Base-by-base conservation (phyloP, 2,329 filamentous ascomycete genomes). In the Penicillium sp. region DNA sequence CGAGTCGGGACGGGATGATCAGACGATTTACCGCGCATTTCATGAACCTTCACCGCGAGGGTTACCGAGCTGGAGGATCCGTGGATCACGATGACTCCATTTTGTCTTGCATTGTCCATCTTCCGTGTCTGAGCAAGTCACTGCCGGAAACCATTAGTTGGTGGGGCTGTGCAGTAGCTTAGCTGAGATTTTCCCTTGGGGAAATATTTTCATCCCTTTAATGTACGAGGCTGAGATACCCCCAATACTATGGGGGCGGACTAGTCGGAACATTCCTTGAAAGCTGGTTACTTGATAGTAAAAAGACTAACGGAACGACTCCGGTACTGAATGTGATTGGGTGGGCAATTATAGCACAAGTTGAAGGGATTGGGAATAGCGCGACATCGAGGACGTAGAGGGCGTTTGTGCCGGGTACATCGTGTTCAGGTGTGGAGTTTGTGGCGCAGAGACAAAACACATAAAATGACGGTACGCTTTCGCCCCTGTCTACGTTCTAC, bases 1-100 rank as follows among this genome's bases (percentile, higher is more conserved):
- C 25, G 20, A 46, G 28, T 27, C 25, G 31, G 25, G 29, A 51
- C 47, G 39, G 44, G 44, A n/a, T 37, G 42, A 50, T 53, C 42
- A 28, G 32, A 50, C 45, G 51, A 56, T 57, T 53, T 52, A 52
- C 56, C 54, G 47, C 56, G 49, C 54, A 54, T 39, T 35, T 48
- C 47, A 52, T 53, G 55, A 42, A 51, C 48, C 46, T 44, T 41
- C 35, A 27, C 23, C 32, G 35, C 29, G 8, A 27, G 42, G 33
- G 20, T 35, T 42, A 25, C 6, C 27, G 47, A 51, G 45, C 31
- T 27, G 25, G 44, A 40, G 24, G 12, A 27, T 40, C 23, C 8
- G 23, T 29, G n/a, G 45, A 49, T 50, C 48, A 25, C n/a, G 25
- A 42, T 52, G 46, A 50, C 47, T 50, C 37, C 31, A 41, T 38